A percentile compares a stretch with the other conserved stretches of the same genome.
These are phyloP conservation scores for Verticillium alfalfae DNA, from an alignment of 2,329 filamentous ascomycete species.

Conservation along the genomic window DNA sequence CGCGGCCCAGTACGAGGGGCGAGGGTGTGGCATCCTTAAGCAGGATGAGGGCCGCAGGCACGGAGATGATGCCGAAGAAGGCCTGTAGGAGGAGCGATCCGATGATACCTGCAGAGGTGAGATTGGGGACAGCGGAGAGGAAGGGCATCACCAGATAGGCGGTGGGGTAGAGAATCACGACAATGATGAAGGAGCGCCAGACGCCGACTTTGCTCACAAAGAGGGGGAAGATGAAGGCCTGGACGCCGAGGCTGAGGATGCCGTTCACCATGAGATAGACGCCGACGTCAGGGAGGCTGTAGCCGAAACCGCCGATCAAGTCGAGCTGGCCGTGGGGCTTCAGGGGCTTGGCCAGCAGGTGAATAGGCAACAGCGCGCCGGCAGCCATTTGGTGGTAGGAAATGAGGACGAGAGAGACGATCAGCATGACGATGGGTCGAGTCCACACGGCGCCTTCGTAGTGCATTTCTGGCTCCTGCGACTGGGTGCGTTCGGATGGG, in stretches of 20 bases:
- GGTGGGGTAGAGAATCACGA: slow-evolving; percentile 60
- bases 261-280: slow-evolving; percentile 66
- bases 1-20: slow-evolving; percentile 57
- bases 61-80: slow-evolving; percentile 62
- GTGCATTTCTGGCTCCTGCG: slow-evolving; percentile 1
- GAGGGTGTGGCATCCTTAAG: slow-evolving; percentile 67
- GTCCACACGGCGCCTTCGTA: slow-evolving; percentile 26
- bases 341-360: slow-evolving; percentile 31
- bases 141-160: slow-evolving; percentile 67
- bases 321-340: slow-evolving; percentile 23
- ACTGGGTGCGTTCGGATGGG: slow-evolving; percentile 6
- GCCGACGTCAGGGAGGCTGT: slow-evolving; percentile 59
- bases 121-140: slow-evolving; percentile 51
- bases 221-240: slow-evolving; percentile 64
- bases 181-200: slow-evolving; percentile 60
- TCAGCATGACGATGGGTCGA: slow-evolving; percentile 34
- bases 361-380: slow-evolving; percentile 32
- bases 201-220: slow-evolving; percentile 60
- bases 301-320: slow-evolving; percentile 57
- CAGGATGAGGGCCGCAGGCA: slow-evolving; percentile 63
- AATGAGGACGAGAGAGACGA: slow-evolving; percentile 30
- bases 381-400: slow-evolving; percentile 42
- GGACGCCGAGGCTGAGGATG: slow-evolving; percentile 65
- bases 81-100: slow-evolving; percentile 60
- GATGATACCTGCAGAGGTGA: slow-evolving; percentile 59